Evolutionary conservation across 2,329 filamentous ascomycete genomes (phyloP).

Genomic region (Scleromitrula shiraiana): DNA sequence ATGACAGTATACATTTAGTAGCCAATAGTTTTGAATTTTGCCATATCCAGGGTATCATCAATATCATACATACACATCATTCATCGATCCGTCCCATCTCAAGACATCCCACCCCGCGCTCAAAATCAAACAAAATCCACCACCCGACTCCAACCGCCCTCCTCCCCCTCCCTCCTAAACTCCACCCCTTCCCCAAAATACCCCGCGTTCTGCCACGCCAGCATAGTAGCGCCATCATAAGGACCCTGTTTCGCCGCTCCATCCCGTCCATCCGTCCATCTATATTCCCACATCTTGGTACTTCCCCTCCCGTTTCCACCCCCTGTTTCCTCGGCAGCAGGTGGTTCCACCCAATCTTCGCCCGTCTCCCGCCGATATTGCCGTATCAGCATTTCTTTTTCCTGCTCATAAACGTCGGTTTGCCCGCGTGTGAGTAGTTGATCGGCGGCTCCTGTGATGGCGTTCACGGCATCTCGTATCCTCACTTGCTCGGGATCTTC

Average conservation of each 20-base stretch:
- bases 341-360: constrained; percentile 67
- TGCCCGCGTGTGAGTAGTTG: constrained; percentile 75
- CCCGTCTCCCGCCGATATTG: constrained; percentile 81
- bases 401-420: constrained; percentile 84
- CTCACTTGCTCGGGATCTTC: constrained; percentile 62
- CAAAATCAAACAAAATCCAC: constrained; percentile 29
- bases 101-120: too few relatives aligned
- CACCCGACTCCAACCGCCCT: constrained; percentile 32
- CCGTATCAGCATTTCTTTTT: constrained; percentile 74
- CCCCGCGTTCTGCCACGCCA: constrained; percentile 81
- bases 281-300: constrained; percentile 71
- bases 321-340: constrained; percentile 31
- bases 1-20: too few relatives aligned
- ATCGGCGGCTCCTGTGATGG: constrained; percentile 84
- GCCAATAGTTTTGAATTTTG: too few relatives aligned
- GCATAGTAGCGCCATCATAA: constrained; percentile 79
- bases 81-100: background rate
- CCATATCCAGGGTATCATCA: too few relatives aligned
- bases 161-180: constrained; percentile 53
- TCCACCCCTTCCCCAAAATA: constrained; percentile 91
- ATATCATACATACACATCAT: background rate
- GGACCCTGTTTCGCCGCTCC: constrained; percentile 74
- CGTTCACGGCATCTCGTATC: constrained; percentile 67
- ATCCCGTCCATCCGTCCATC: constrained; percentile 85
- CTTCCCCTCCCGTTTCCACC: constrained; percentile 22